phyloP scores from a whole-genome alignment of 257 asterid genomes.

The Mitragyna speciosa region DNA sequence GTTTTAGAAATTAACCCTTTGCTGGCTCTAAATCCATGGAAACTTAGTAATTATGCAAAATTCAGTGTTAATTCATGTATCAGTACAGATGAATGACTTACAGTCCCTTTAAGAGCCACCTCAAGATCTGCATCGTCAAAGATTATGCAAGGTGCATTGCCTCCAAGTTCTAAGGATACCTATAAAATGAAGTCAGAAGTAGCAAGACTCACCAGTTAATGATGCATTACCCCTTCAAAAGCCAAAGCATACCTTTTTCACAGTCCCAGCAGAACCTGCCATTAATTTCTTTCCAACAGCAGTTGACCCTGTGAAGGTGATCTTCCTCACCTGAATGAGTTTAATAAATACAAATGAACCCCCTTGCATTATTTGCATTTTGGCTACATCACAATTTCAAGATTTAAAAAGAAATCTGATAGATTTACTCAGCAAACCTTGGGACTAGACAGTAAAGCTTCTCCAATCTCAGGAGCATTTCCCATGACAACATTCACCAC shows the following conservation, averaged over 20 bases:
- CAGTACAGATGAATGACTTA: constrained; percentile 38
- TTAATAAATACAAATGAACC: constrained; percentile 12
- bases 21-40: neutral
- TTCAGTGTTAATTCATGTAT: neutral
- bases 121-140: constrained; percentile 99
- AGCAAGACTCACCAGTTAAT: neutral
- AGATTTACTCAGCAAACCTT: constrained; percentile 35
- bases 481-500: constrained; percentile 93
- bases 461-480: constrained; percentile 83
- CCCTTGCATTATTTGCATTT: neutral
- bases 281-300: constrained; percentile 90
- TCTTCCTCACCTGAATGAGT: constrained; percentile 72
- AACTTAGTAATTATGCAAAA: neutral
- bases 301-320: constrained; percentile 97
- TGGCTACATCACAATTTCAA: constrained; percentile 9
- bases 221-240: constrained; percentile 9
- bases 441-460: constrained; percentile 73
- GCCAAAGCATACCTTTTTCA: constrained; percentile 62
- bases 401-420: neutral
- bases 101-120: constrained; percentile 91
- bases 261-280: constrained; percentile 95
- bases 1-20: neutral
- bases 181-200: constrained; percentile 23
- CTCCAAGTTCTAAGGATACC: constrained; percentile 99
- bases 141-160: constrained; percentile 95